Evolutionary conservation across 2,329 filamentous ascomycete genomes (phyloP), one percentile per base, ranked within the genome.

Genomic region (Metarhizium brunneum): DNA sequence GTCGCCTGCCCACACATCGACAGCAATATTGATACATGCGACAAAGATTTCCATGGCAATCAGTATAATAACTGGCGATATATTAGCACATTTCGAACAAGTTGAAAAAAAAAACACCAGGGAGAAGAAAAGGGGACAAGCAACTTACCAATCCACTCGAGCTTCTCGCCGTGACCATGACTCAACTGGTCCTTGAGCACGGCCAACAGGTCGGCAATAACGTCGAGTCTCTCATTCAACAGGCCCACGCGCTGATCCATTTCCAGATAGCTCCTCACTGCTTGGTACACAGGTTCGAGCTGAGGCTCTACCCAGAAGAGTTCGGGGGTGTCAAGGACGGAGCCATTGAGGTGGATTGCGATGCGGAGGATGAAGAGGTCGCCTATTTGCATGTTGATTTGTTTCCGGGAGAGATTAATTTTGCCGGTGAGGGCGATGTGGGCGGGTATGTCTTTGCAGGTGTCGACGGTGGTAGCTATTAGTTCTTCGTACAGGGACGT

Each of bases 371-470:
- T 97, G 72, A 99, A 99, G 54, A 99, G 83, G 74, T 99, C 92
- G 69, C 94, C 94, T 58, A 99, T 96, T 73, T 97, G 92, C 92
- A 97, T 97, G 77, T 97, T 97, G 77, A 99, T 96, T 69, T 97
- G 85, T 57, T 85, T 84, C 47, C 92, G 85, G 57, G 86, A 90
- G 57, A 99, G 83, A 55, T 89, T 86, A 66, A 99, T 94, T 66
- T 92, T 94, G 60, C 94, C 94, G 0, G 92, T 96, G 61, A 88
- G 76, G 2, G 94, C 92, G 63, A 99, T 96, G 70, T 96, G 89
- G 8, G 89, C 86, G 0, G 94, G 94, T 4, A 99, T 88, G 57
- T 95, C 90, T 68, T 95, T 95, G 65, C 92, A 96, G 1, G 87
- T 86, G 62, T 95, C 88, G 64, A 99, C 95, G 2, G 92, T 97